Evolutionary conservation across 495 filamentous ascomycete genomes (phyloP).

Genomic region (Xylaria acuta): DNA sequence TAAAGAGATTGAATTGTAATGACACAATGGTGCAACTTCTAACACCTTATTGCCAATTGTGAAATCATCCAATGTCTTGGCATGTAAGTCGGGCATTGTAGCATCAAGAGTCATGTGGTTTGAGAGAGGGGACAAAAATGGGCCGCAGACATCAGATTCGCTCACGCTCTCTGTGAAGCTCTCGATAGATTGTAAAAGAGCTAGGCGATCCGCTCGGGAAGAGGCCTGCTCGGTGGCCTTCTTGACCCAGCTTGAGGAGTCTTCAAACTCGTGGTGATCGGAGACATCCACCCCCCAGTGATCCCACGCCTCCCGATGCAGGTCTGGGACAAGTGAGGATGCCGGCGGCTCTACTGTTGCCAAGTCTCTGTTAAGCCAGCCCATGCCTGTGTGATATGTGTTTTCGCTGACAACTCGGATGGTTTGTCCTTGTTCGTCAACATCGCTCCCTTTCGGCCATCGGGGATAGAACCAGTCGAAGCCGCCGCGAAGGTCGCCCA

Average conservation of each 20-base stretch:
- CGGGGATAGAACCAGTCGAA: constrained; percentile 86
- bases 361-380: constrained; percentile 69
- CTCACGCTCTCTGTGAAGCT: constrained; percentile 52
- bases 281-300: constrained; percentile 63
- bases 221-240: constrained; percentile 31
- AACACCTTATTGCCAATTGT: constrained; percentile 67
- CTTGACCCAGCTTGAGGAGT: constrained; percentile 40
- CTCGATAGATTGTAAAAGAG: constrained; percentile 42
- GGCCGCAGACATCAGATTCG: constrained; percentile 54
- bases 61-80: constrained; percentile 68
- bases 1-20: constrained; percentile 34
- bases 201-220: constrained; percentile 30
- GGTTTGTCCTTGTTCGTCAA: constrained; percentile 67
- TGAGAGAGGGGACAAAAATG: constrained; percentile 17
- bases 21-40: constrained; percentile 49
- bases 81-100: constrained; percentile 62
- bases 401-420: constrained; percentile 83
- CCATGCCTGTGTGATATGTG: constrained; percentile 81
- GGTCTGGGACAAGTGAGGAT: constrained; percentile 54
- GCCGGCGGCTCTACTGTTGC: constrained; percentile 29
- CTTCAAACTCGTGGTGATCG: constrained; percentile 47
- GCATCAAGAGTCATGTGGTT: constrained; percentile 62
- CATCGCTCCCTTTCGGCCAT: constrained; percentile 72
- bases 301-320: constrained; percentile 60
- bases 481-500: constrained; percentile 87